Evolutionary conservation across 2,329 filamentous ascomycete species (phyloP), one percentile per base, ranked within the genome.

Genomic region (Fusarium floridanum): DNA sequence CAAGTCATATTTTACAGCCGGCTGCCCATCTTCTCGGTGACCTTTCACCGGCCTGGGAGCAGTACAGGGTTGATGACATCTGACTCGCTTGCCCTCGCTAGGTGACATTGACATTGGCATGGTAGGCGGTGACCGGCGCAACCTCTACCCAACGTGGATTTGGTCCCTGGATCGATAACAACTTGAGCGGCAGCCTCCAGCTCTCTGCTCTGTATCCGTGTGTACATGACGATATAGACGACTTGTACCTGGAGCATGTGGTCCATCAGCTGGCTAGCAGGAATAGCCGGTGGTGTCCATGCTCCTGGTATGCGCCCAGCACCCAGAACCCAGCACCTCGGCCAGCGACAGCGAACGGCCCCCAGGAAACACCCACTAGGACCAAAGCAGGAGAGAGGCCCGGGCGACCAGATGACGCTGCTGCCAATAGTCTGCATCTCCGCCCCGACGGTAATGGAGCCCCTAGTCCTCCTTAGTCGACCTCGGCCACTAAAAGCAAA

Each of bases 371-470:
- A 50, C 43, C 20, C 22, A 27, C 56, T 39, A 55, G 62, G 37
- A 32, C 59, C 66, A 55, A 53, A 69, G 69, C 64, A 74, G 71
- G 64, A 56, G 62, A 61, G 53, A 50, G 56, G 62, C 61, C 65
- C 64, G 67, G 61, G 59, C 61, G 59, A 62, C 56, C 63, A 76
- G 68, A 73, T 76, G 71, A 70, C 63, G 64, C 67, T 76, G 68
- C 76, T 77, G 68, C 66, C 75, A 78, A 79, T 78, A 74, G 73
- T 75, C 65, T 68, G 63, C 71, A 71, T 76, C 71, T 68, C 77
- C 68, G 74, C 70, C 73, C 73, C 61, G 67, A 70, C 66, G 61
- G 68, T 76, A 72, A 75, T 76, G 72, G 75, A 71, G 66, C 70
- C 73, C 53, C 57, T 73, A 73, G 66, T 67, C 64, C 66, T 72